Conservation (phyloP, 2,329 filamentous ascomycete genomes). For the Exophiala oligosperma region DNA sequence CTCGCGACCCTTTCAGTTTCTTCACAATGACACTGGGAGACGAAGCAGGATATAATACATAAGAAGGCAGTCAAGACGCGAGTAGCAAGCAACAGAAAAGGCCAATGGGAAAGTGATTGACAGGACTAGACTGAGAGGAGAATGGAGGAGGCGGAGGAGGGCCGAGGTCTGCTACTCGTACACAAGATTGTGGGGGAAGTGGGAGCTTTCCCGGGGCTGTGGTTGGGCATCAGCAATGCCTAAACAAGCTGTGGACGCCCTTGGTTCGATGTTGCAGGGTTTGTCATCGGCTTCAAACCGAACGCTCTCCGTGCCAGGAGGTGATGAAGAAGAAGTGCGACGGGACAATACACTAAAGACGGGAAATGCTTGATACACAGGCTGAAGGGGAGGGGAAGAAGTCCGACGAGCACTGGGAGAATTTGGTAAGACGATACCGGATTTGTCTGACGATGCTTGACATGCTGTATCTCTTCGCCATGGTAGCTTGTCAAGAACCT, state of each 20-base stretch:
- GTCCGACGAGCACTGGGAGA: neutral
- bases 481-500: neutral
- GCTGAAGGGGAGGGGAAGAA: conserved; percentile 4
- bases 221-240: neutral
- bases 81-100: neutral
- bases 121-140: neutral
- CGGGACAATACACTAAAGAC: neutral
- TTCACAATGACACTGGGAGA: neutral
- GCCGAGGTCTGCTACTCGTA: conserved; percentile 7
- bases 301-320: neutral
- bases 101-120: neutral
- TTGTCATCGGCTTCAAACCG: neutral
- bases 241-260: neutral
- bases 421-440: neutral
- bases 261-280: neutral
- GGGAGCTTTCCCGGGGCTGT: neutral
- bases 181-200: conserved; percentile 5
- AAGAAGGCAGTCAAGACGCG: neutral
- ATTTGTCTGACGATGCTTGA: neutral
- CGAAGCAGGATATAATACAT: neutral
- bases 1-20: neutral
- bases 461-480: neutral
- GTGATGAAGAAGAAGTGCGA: conserved; percentile 1
- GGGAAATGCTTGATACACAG: no score
- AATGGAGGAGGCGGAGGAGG: conserved; percentile 3